phyloP scores from a whole-genome alignment of 2,329 filamentous ascomycete species.

The Leptographium galeiforme region DNA sequence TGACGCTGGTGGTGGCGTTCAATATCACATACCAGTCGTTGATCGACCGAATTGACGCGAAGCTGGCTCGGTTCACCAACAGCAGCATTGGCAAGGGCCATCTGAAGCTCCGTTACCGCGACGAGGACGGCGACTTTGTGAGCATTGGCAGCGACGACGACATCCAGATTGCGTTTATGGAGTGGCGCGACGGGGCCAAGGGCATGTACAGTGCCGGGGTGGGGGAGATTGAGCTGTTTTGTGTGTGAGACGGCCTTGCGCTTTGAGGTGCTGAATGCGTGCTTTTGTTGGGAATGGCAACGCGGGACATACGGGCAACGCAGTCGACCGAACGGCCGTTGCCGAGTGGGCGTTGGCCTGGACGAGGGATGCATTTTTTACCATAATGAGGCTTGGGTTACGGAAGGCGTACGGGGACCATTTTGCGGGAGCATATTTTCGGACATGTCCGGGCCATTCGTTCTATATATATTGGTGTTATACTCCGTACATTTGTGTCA shows the following conservation, averaged over 20 bases:
- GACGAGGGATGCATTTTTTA: not conserved
- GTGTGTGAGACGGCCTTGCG: constrained; percentile 33
- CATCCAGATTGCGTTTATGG: constrained; percentile 87
- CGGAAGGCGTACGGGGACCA: not conserved
- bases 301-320: not conserved
- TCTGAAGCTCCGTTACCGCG: constrained; percentile 77
- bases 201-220: constrained; percentile 52
- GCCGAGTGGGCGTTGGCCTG: not conserved
- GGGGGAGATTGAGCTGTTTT: constrained; percentile 83
- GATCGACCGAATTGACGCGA: constrained; percentile 90
- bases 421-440: not conserved
- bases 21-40: constrained; percentile 91
- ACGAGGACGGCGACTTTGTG: constrained; percentile 86
- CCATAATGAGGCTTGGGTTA: not conserved
- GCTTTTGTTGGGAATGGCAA: no score
- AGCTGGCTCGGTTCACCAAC: constrained; percentile 73
- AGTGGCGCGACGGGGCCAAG: constrained; percentile 65
- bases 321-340: not conserved
- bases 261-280: no score
- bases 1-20: constrained; percentile 90
- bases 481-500: no score
- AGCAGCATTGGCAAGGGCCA: constrained; percentile 72
- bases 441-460: not conserved
- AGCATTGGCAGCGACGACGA: constrained; percentile 93
- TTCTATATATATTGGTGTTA: not conserved